Base-by-base conservation (phyloP, 306 rosid species). In the Heteromeles arbutifolia region DNA sequence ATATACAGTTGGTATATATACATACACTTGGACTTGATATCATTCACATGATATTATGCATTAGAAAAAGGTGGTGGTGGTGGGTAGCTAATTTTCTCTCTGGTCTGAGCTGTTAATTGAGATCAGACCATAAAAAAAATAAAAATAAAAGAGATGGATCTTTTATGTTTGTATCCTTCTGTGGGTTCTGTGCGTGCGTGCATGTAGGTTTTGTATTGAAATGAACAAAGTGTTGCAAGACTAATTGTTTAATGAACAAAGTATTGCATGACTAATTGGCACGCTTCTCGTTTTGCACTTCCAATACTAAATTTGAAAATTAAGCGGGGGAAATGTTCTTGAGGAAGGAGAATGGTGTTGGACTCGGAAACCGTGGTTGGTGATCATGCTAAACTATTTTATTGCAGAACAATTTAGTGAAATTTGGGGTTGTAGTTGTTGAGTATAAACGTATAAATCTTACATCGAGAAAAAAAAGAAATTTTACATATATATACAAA, bases 271-370 rank as follows among this genome's bases (percentile, higher is more conserved):
- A 48, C 54, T 70, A 70, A 63, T 44, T 61, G 81, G 54, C 81
- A 70, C 65, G 81, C 81, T 70, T 63, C 77, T 78, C 81, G 70
- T 78, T 17, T 69, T 52, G 41, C 65, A 24, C 24, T 45, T 17
- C 21, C 29, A 21, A 31, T 25, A 19, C 28, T 34, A 43, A 26
- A 68, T 28, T n/a, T 44, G 13, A 64, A 44, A 24, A 12, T 69
- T 26, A 11, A 21, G 22, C 14, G 52, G 52, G 19, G 17, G 70
- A n/a, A 21, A 66, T 69, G 52, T 24, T 24, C 9, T 43, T 69
- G 58, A 43, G 4, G 3, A 45, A 24, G 39, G 56, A 44, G 0
- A 44, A 26, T 43, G 73, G 37, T 32, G 28, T 44, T 26, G 59
- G 41, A 34, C 41, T 34, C 41, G 41, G 73, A 69, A 69, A 69